phyloP scores from a whole-genome alignment of 768 basidiomycete genomes.

The Russula earlei region DNA sequence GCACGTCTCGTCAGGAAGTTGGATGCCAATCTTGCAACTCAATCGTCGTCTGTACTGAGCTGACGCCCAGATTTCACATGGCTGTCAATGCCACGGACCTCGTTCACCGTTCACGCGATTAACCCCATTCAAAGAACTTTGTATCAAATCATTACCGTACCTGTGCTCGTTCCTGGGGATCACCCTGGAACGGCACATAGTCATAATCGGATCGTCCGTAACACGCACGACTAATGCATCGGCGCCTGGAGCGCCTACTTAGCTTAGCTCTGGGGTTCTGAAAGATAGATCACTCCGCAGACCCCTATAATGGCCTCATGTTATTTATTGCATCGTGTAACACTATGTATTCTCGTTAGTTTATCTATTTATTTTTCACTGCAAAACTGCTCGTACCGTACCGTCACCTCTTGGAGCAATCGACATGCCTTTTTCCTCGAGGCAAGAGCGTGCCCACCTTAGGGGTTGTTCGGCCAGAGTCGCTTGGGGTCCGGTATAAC shows the following conservation, averaged over 20 bases:
- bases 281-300: too few species aligned
- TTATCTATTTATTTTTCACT: too few species aligned
- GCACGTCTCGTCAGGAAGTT: slow-evolving; percentile 20
- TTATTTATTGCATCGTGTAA: neutral
- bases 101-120: neutral
- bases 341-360: neutral
- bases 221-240: neutral
- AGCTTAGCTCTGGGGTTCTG: neutral
- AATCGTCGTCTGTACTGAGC: slow-evolving; percentile 13
- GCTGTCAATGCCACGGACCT: neutral
- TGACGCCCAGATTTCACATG: neutral
- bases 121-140: neutral
- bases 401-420: neutral
- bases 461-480: too few species aligned
- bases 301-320: neutral
- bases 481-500: too few species aligned
- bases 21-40: slow-evolving; percentile 21
- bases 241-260: neutral
- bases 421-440: neutral
- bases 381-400: neutral
- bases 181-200: neutral
- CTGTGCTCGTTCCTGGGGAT: neutral
- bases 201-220: neutral
- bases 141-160: neutral
- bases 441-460: neutral